Base-by-base conservation (phyloP, 176 grass and related monocot species). In the Eragrostis nindensis region DNA sequence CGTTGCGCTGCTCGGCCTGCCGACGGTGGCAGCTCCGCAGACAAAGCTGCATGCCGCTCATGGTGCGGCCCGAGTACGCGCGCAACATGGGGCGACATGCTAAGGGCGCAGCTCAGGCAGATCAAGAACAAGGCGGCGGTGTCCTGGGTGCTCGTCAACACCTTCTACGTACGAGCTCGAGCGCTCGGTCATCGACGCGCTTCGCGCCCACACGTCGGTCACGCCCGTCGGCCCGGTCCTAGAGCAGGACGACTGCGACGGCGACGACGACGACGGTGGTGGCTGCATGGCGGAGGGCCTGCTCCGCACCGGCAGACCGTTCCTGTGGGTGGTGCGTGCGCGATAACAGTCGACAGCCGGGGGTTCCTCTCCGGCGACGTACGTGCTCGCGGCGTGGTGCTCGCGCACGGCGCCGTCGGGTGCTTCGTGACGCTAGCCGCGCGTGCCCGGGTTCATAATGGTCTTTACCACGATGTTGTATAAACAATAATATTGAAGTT, bases 361-460 rank as follows among this genome's bases (percentile, higher is more conserved):
- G n/a, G 15, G 6, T 24, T 42, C 56, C 71, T 87, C 11, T 73
- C 81, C 0, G 73, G 43, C 1, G 17, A 19, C 56, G 39, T 70
- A n/a, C n/a, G n/a, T n/a, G 10, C 75, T 87, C 50, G 47, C 41
- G 7, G 73, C 53, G 0, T 21, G 29, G 82, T 93, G 40, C 85
- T 93, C 10, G 1, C n/a, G 3, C 93, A 96, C 61, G 15, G 1
- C 22, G 77, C 93, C 0, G 91, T 86, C 0, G 90, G 87, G 0
- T 89, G 90, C 43, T 95, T 92, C 70, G 30, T 96, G 2, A 90
- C 79, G 24, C 93, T n/a, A n/a, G n/a, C n/a, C n/a, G n/a, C n/a
- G n/a, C n/a, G n/a, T n/a, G n/a, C n/a, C n/a, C n/a, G n/a, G n/a
- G n/a, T n/a, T n/a, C 32, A 36, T 36, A 36, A 36, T 36, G 32